A percentile compares a stretch with the other conserved stretches of the same genome.
These are phyloP conservation scores for Xylariomycetidae sp. DNA, from an alignment of 2,329 filamentous ascomycete genomes.

Conservation along the genomic window DNA sequence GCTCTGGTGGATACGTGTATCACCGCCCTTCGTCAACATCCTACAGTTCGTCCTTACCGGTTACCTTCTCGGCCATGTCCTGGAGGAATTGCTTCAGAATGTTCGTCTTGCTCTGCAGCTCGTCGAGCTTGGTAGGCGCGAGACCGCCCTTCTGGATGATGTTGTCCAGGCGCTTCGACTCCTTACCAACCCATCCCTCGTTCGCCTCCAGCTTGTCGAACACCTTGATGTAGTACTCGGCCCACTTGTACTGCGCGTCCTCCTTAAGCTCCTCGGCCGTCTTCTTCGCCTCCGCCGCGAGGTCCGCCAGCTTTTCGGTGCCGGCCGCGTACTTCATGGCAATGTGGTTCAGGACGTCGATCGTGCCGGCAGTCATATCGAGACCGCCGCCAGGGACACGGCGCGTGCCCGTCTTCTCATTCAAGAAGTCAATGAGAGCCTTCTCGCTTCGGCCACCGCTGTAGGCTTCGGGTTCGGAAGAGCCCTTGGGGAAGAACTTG, in stretches of 20 bases:
- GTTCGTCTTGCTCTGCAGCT: slow-evolving; percentile 80
- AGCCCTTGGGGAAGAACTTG: slow-evolving; percentile 91
- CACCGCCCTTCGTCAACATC: slow-evolving; percentile 7
- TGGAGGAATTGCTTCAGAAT: slow-evolving; percentile 73
- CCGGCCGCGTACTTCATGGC: slow-evolving; percentile 64
- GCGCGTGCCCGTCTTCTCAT: slow-evolving; percentile 83
- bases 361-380: slow-evolving; percentile 71
- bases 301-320: slow-evolving; percentile 54
- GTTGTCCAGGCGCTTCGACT: slow-evolving; percentile 71
- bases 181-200: slow-evolving; percentile 76
- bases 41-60: slow-evolving; percentile 67
- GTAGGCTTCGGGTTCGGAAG: slow-evolving; percentile 66
- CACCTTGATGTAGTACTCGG: slow-evolving; percentile 89
- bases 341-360: slow-evolving; percentile 70
- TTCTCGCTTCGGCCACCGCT: slow-evolving; percentile 68
- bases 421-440: slow-evolving; percentile 74
- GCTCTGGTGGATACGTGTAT: slow-evolving; percentile 3
- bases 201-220: slow-evolving; percentile 78
- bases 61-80: slow-evolving; percentile 47
- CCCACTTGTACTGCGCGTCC: slow-evolving; percentile 64
- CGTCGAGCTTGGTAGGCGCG: slow-evolving; percentile 79
- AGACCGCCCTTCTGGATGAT: slow-evolving; percentile 83
- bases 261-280: slow-evolving; percentile 60
- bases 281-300: slow-evolving; percentile 66
- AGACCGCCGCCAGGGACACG: slow-evolving; percentile 76